Evolutionary conservation across 169 alveolate species (phyloP), one percentile per base, ranked within the genome.

Genomic region (Babesia divergens): DNA sequence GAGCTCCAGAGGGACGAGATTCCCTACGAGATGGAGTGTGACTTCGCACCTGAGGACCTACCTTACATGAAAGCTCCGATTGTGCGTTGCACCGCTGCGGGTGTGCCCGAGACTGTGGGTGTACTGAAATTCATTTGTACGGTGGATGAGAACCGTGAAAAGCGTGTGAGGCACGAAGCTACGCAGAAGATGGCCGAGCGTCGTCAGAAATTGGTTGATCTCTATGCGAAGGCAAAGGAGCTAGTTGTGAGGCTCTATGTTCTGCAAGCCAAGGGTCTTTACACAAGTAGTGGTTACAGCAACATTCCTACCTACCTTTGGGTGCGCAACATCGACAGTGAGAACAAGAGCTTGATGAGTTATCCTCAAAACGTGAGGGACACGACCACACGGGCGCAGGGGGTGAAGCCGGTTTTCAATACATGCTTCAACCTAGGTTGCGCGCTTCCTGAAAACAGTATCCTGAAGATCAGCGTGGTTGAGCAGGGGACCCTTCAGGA

Each of bases 31-130:
- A 60, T 90, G 82, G 96, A 93, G 49, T 84, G 87, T 26, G 96
- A 93, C 65, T 82, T 91, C 77, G 90, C 86, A 38, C 81, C 68
- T 6, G 84, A 85, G 35, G 96, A 91, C 54, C 77, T 93, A 16
- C 95, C 95, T 8, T 93, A 93, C 67, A 76, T 82, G 70, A 69
- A 91, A 31, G 95, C 91, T 32, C 94, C 96, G 3, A 89, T 93
- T 18, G 91, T 93, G 49, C 69, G 89, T 42, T 86, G 92, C 75
- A 93, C 93, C n/a, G 91, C 81, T 37, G 86, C 89, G 18, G 97
- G 97, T 22, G 82, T 90, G 24, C 94, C 95, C 34, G 95, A 93
- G 83, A 90, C 94, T 11, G 93, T 93, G 26, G 97, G 97, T 4
- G 89, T 86, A 47, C 69, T 93, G 18, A 93, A 93, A 65, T 93